Conservation (phyloP, 495 filamentous ascomycete genomes). For the Penicillium verhagenii region DNA sequence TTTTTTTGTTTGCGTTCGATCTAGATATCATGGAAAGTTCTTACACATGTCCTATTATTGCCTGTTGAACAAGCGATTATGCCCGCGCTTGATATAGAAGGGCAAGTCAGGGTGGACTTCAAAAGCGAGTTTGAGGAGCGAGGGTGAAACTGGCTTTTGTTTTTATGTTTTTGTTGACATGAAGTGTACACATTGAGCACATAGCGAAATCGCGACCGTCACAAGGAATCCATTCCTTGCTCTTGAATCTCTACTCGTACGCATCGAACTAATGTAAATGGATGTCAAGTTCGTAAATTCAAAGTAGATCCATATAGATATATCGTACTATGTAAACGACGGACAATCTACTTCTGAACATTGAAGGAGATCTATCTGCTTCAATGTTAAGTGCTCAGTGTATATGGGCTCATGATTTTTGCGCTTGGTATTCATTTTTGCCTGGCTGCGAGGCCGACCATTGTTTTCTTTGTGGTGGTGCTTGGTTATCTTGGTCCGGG, state of each 20-base stretch:
- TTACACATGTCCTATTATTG: slow-evolving; percentile 52
- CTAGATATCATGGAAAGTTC: slow-evolving; percentile 64
- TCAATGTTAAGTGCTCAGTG: too few relatives aligned
- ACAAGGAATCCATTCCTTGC: slow-evolving; percentile 3
- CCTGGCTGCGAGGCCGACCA: too few relatives aligned
- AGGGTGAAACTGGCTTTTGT: slow-evolving; percentile 16
- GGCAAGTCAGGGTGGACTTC: slow-evolving; percentile 6
- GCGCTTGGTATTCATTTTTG: too few relatives aligned
- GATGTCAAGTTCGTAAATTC: too few relatives aligned
- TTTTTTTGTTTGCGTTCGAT: slow-evolving; percentile 64
- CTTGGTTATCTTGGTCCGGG: too few relatives aligned
- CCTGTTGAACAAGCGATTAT: slow-evolving; percentile 59
- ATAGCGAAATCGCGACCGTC: slow-evolving; percentile 13
- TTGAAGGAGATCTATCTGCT: too few relatives aligned
- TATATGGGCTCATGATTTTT: too few relatives aligned
- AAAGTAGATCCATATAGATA: not conserved
- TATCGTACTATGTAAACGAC: too few relatives aligned
- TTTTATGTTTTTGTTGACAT: slow-evolving; percentile 8
- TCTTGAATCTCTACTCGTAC: not conserved
- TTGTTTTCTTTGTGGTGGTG: too few relatives aligned
- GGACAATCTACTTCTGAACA: too few relatives aligned
- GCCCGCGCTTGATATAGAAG: slow-evolving; percentile 41
- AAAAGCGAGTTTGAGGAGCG: slow-evolving; percentile 23
- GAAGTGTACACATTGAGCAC: slow-evolving; percentile 21
- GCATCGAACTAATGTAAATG: not conserved